These are phyloP conservation scores for Phytophthora hybrid DNA, from an alignment of 352 stramenopile genomes.

Conservation along the genomic window DNA sequence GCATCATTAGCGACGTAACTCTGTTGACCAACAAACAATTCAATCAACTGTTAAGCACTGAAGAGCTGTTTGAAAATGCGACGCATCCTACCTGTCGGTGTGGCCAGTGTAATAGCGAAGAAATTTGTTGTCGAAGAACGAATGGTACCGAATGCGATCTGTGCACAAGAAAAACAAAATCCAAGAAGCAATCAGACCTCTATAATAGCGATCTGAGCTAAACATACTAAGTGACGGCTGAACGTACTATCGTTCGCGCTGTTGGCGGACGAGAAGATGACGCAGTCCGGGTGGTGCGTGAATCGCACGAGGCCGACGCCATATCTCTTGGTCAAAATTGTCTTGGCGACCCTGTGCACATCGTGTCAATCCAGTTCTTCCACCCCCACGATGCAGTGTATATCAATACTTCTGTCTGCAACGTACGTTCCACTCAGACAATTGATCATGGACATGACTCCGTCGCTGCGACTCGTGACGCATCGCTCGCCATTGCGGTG, in stretches of 20 bases:
- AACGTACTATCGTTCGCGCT: conserved; percentile 73
- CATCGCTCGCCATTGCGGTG: conserved; percentile 83
- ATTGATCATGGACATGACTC: conserved; percentile 84
- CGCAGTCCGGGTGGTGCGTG: conserved; percentile 85
- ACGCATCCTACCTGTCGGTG: conserved; percentile 58
- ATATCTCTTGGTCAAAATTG: conserved; percentile 87
- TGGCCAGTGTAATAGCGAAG: conserved; percentile 89
- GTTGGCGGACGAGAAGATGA: conserved; percentile 88
- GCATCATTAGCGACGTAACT: conserved; percentile 88
- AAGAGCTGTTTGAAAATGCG: background rate
- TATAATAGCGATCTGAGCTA: background rate
- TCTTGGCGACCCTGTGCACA: conserved; percentile 75
- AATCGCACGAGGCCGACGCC: conserved; percentile 82
- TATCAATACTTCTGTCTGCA: background rate
- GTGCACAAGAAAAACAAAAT: background rate
- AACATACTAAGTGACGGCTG: background rate
- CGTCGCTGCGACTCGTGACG: conserved; percentile 80
- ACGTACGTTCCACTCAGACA: conserved; percentile 84
- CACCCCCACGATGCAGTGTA: background rate
- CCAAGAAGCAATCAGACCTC: background rate
- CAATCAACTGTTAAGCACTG: background rate
- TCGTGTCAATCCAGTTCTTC: background rate
- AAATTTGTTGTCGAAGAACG: conserved; percentile 91
- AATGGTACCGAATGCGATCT: conserved; percentile 90
- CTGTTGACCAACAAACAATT: conserved; percentile 31